Conservation (phyloP, 208 protist genomes). For the Leishmania mexicana region DNA sequence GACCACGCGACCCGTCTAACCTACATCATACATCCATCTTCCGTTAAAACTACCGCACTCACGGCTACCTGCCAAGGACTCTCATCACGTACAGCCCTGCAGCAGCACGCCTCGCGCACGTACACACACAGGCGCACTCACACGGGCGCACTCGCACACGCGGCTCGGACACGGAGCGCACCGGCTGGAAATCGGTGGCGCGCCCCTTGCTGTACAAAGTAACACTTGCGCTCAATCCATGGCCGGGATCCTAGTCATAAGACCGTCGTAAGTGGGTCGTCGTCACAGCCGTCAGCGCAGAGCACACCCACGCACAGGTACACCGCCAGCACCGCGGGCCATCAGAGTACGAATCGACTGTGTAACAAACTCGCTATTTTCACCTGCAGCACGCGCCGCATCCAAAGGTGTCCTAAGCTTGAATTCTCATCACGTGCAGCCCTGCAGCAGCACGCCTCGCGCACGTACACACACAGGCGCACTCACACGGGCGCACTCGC, state of each 20-base stretch:
- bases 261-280: background rate
- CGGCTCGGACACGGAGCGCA: slow-evolving; percentile 12
- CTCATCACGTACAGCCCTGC: slow-evolving; percentile 26
- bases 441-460: background rate
- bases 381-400: slow-evolving; percentile 37
- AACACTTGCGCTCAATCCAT: slow-evolving; percentile 16
- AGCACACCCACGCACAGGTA: slow-evolving; percentile 1
- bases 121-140: too few relatives aligned
- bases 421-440: slow-evolving; percentile 34
- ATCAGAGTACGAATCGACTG: slow-evolving; percentile 59
- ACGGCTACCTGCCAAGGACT: background rate
- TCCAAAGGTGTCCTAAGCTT: slow-evolving; percentile 69
- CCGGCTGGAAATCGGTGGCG: slow-evolving; percentile 30
- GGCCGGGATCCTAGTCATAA: background rate
- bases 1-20: too few relatives aligned
- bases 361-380: slow-evolving; percentile 48
- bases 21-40: too few relatives aligned
- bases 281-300: background rate
- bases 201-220: background rate
- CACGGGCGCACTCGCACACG: background rate
- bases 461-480: background rate
- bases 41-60: too few relatives aligned
- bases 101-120: background rate
- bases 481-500: background rate
- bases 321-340: background rate